Conservation (phyloP, 2,329 filamentous ascomycete genomes). For the Ophiocordyceps camponoti-saundersi region DNA sequence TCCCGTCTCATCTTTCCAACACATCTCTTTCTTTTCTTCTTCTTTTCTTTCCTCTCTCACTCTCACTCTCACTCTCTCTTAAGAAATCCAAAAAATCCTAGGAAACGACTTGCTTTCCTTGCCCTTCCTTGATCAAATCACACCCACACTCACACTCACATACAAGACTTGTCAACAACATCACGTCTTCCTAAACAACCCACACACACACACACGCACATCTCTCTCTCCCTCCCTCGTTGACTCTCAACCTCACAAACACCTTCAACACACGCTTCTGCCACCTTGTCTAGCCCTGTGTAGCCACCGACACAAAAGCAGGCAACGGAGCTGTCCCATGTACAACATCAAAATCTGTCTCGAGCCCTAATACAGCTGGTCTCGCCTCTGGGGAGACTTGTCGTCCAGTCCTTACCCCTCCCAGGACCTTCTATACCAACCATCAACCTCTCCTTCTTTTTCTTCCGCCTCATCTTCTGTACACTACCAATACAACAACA, state of each 20-base stretch:
- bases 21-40: slow-evolving; percentile 11
- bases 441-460: slow-evolving; percentile 3
- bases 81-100: slow-evolving; percentile 14
- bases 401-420: slow-evolving; percentile 25
- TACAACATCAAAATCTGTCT: slow-evolving; percentile 13
- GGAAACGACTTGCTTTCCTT: slow-evolving; percentile 22
- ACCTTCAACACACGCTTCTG: neutral
- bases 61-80: slow-evolving; percentile 6
- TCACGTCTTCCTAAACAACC: neutral
- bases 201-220: neutral
- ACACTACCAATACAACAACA: slow-evolving; percentile 3
- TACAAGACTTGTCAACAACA: neutral
- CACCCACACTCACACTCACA: neutral
- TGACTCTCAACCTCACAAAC: slow-evolving; percentile 6
- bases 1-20: too few relatives aligned
- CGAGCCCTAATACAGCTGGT: slow-evolving; percentile 16
- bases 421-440: slow-evolving; percentile 4
- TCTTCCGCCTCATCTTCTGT: slow-evolving; percentile 2
- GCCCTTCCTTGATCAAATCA: slow-evolving; percentile 23
- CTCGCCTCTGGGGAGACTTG: slow-evolving; percentile 16
- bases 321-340: slow-evolving; percentile 4
- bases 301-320: slow-evolving; percentile 2
- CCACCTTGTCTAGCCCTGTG: neutral
- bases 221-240: slow-evolving; percentile 4
- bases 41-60: slow-evolving; percentile 24